Evolutionary conservation across 148 eudicot species (phyloP), one percentile per base, ranked within the genome.

Genomic region (Fagopyrum homotropicum): DNA sequence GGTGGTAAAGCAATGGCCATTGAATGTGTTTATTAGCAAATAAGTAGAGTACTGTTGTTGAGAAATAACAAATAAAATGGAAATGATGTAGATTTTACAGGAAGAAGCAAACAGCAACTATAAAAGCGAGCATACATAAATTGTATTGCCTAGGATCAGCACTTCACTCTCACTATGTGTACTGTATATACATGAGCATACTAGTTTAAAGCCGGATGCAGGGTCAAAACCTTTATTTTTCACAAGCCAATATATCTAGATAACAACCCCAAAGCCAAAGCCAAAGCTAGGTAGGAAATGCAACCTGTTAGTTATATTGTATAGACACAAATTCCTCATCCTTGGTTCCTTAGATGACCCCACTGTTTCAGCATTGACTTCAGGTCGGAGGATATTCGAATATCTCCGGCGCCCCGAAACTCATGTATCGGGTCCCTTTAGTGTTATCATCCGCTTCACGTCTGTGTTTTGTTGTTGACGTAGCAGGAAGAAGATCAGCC

Each of bases 1-100:
- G 91, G 86, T 9, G 80, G 77, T 61, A 86, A 84, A 82, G 79
- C 82, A 57, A 55, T 16, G 60, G 60, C 15, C 15, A 22, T 7
- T 4, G 0, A 57, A 11, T 22, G 0, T 6, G 3, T 22, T 17
- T 17, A 6, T 17, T 17, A 6, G 29, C 19, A 57, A 22, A 43
- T 2, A 57, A 22, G 68, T 2, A 48, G 51, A 4, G 7, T 49
- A 52, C 5, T 52, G 15, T 15, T 52, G 6, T 14, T 22, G 26
- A 22, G 17, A 14, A 15, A 14, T 17, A 52, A 52, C 15, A 4
- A 17, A 15, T 14, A 15, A 14, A 17, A 54, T 54, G 19, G 35
- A 30, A 30, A 30, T 30, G 1, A 30, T 30, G 35, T 30, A 30
- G 2, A 30, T 30, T 30, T 35, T 35, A 35, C 40, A 35, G 2